Evolutionary conservation across 768 basidiomycete species (phyloP).

Genomic region (Pseudohyphozyma bogoriensis): DNA sequence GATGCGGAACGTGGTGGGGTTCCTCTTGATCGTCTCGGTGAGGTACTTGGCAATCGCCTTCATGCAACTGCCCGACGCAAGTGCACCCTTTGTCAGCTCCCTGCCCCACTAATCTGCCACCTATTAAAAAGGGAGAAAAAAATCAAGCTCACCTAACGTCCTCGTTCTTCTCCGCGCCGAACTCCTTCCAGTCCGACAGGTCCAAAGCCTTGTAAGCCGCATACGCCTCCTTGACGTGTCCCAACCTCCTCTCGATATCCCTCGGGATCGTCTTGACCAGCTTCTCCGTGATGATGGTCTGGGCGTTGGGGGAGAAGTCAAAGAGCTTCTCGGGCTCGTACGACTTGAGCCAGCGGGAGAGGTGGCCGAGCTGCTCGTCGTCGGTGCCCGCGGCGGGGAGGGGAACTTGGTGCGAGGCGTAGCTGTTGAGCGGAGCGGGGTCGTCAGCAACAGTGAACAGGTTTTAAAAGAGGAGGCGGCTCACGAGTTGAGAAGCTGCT

Average conservation of each 20-base stretch:
- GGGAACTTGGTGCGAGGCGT: constrained; percentile 80
- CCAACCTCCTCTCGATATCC: constrained; percentile 24
- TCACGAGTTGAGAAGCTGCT: constrained; percentile 28
- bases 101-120: too few relatives aligned
- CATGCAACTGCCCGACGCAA: constrained; percentile 12
- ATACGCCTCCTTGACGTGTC: constrained; percentile 41
- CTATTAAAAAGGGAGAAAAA: too few relatives aligned
- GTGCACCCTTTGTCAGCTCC: neutral
- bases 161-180: constrained; percentile 49
- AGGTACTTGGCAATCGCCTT: constrained; percentile 38
- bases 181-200: constrained; percentile 56
- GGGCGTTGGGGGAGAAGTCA: constrained; percentile 31
- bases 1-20: constrained; percentile 69
- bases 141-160: constrained; percentile 39
- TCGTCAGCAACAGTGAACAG: neutral
- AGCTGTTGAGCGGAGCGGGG: constrained; percentile 52
- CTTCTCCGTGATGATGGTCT: constrained; percentile 7
- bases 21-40: constrained; percentile 43
- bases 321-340: constrained; percentile 64
- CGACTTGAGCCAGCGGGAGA: constrained; percentile 63
- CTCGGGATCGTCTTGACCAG: constrained; percentile 24
- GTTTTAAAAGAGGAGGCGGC: neutral
- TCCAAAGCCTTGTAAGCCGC: constrained; percentile 52
- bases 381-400: constrained; percentile 61
- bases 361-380: constrained; percentile 50